Conservation (phyloP, 306 rosid species). For the Castanea crenata region DNA sequence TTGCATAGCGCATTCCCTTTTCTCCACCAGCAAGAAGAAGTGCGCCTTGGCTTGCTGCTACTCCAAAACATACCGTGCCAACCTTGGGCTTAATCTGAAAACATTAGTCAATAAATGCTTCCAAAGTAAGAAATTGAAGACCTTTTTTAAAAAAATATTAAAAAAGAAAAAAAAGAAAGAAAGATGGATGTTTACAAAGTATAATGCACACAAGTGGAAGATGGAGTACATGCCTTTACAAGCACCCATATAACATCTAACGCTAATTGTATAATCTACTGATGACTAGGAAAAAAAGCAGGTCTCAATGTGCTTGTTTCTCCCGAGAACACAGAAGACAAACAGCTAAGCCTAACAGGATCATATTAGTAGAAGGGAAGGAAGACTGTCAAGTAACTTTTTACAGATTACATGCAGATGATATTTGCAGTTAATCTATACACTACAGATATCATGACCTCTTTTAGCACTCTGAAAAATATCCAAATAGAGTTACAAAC, state of each 20-base stretch:
- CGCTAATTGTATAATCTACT: not conserved
- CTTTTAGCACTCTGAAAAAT: not conserved
- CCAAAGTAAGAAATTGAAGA: slow-evolving; percentile 11
- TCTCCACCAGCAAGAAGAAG: slow-evolving; percentile 99
- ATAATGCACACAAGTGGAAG: not conserved
- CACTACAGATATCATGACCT: not conserved
- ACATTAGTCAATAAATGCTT: slow-evolving; percentile 19
- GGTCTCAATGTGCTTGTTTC: not conserved
- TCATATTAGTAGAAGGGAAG: not conserved
- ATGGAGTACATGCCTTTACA: not conserved
- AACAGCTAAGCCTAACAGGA: not conserved
- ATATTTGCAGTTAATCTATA: not conserved
- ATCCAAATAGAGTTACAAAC: not conserved
- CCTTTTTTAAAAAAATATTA: not conserved
- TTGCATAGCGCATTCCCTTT: slow-evolving; percentile 94
- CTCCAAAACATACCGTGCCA: slow-evolving; percentile 90
- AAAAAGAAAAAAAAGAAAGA: not conserved
- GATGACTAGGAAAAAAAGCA: not conserved
- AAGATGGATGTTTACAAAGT: not conserved
- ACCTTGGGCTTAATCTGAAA: slow-evolving; percentile 97
- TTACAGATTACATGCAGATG: not conserved
- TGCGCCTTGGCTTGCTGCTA: slow-evolving; percentile 97
- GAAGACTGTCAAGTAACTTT: not conserved
- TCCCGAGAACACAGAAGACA: not conserved
- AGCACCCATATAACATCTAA: not conserved